These are phyloP conservation scores for Aspergillus alliaceus DNA, from an alignment of 2,329 filamentous ascomycete genomes.

Conservation along the genomic window DNA sequence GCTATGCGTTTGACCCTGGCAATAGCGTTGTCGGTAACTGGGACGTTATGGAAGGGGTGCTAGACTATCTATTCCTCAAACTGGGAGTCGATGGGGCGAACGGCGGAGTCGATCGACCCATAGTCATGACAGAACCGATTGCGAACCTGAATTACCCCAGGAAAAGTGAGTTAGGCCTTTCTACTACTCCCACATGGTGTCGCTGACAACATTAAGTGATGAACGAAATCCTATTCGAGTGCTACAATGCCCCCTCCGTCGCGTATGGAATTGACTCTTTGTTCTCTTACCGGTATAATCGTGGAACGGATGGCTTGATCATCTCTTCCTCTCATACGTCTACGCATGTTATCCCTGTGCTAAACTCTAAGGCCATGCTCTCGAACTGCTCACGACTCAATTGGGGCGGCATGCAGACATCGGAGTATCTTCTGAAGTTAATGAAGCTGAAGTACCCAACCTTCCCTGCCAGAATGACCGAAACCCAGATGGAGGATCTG, in stretches of 20 bases:
- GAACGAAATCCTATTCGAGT: slow-evolving; percentile 97
- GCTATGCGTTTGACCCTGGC: slow-evolving; percentile 86
- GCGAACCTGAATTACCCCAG: slow-evolving; percentile 87
- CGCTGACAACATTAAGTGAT: slow-evolving; percentile 63
- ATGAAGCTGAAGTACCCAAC: slow-evolving; percentile 88
- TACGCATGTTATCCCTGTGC: slow-evolving; percentile 91
- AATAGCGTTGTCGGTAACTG: slow-evolving; percentile 94
- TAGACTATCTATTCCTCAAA: slow-evolving; percentile 95
- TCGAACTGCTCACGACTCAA: slow-evolving; percentile 85
- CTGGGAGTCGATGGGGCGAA: slow-evolving; percentile 75
- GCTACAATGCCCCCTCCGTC: slow-evolving; percentile 84
- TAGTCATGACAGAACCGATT: slow-evolving; percentile 94
- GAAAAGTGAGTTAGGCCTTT: slow-evolving; percentile 64
- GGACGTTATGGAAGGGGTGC: slow-evolving; percentile 92
- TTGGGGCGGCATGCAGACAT: slow-evolving; percentile 88
- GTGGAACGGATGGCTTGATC: slow-evolving; percentile 81
- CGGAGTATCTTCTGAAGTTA: slow-evolving; percentile 88
- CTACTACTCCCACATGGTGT: background rate
- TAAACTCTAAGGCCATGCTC: slow-evolving; percentile 80
- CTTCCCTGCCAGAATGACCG: slow-evolving; percentile 81
- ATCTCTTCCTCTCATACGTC: slow-evolving; percentile 90
- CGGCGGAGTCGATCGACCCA: slow-evolving; percentile 76
- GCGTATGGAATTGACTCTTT: slow-evolving; percentile 95
- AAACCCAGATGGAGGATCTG: slow-evolving; percentile 83
- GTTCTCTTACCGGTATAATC: slow-evolving; percentile 93